These are phyloP conservation scores for Rhodomyrtus tomentosa DNA, from an alignment of 345 rosid genomes.

Conservation along the genomic window DNA sequence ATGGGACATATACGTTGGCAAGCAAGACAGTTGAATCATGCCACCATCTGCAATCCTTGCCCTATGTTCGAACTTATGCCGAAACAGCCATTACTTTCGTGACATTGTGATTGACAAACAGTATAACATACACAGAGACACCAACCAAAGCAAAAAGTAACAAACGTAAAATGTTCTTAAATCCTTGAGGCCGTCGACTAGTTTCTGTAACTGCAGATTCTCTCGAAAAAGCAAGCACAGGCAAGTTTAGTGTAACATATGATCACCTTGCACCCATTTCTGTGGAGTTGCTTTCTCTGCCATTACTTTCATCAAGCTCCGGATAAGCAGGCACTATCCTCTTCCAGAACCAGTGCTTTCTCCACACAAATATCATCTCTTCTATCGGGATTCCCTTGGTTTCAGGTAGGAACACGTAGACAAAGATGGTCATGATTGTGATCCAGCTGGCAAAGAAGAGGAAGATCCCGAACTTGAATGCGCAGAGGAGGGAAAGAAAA, in stretches of 20 bases:
- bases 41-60: not conserved
- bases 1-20: not conserved
- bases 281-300: not conserved
- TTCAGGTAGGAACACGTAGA: constrained; percentile 62
- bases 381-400: constrained; percentile 92
- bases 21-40: not conserved
- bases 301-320: constrained; percentile 10
- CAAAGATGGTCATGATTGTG: constrained; percentile 71
- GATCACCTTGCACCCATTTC: not conserved
- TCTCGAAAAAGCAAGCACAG: not conserved
- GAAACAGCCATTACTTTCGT: not conserved
- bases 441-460: constrained; percentile 84
- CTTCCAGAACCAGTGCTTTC: constrained; percentile 95
- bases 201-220: not conserved
- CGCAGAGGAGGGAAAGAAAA: constrained; percentile 67
- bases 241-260: not conserved
- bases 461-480: constrained; percentile 77
- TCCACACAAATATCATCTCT: constrained; percentile 82
- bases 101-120: not conserved
- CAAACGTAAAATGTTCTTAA: not conserved
- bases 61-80: not conserved
- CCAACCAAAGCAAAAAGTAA: not conserved
- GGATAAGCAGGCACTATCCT: constrained; percentile 29
- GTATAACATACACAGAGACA: not conserved
- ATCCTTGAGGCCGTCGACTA: not conserved